Base-by-base conservation (phyloP, 2,329 filamentous ascomycete genomes). In the Claviceps sp. region DNA sequence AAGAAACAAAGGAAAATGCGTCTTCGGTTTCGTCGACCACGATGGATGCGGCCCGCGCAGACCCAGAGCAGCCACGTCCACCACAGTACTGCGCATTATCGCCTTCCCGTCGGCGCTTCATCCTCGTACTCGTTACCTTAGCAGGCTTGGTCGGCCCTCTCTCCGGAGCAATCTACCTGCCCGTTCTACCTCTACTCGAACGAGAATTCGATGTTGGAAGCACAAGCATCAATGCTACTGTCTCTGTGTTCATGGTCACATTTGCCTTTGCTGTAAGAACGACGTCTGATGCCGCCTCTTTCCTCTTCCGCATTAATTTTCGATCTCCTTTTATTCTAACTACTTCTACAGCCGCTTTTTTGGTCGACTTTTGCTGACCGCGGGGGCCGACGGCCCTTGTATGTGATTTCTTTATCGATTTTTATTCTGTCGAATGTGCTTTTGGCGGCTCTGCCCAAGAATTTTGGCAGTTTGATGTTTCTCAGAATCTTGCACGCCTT, bases 131-230 rank as follows among this genome's bases (percentile, higher is more conserved):
- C 24, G 66, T 71, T 47, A 71, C 69, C 2, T 56, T 63, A 5
- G 69, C 68, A 1, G 70, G 69, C 3, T 69, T 71, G 58, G 65
- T 72, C 43, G 70, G 67, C 0, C 70, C 71, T 8, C 54, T 73
- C 18, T 66, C 67, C n/a, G 70, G 69, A 34, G 66, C 65, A n/a
- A 66, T 73, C 36, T 73, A 73, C 57, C 58, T 73, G 2, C 71
- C 70, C 1, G 63, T 66, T 20, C 61, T 73, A 26, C 65, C 63
- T 2, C 55, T 65, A 18, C 59, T 72, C 16, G 63, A 67, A 49
- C 47, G 64, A 14, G 65, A 68, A 42, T 72, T 72, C 53, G 55
- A 65, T 7, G 61, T 62, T 5, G 63, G 62, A 7, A 58, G 59
- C 26, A 64, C 65, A 5, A 62, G 59, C 2, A 67, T 72, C 40